phyloP scores from a whole-genome alignment of 1,284 basidiomycete genomes.

The Ceratobasidium sp. region DNA sequence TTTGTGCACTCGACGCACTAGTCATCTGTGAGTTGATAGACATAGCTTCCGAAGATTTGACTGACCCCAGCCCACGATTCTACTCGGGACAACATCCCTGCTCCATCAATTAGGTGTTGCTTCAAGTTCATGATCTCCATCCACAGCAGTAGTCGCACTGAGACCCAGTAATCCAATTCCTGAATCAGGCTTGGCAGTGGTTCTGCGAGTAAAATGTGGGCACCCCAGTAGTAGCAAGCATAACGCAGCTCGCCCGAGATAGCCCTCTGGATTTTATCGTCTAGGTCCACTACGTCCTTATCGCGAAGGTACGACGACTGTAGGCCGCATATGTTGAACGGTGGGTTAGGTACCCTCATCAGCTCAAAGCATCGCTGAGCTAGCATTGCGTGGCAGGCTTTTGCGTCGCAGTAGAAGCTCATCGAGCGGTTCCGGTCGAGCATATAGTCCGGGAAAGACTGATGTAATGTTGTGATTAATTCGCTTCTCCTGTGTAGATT shows the following conservation, averaged over 20 bases:
- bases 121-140: neutral
- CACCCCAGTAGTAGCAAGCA: neutral
- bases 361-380: neutral
- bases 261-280: neutral
- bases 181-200: neutral
- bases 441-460: conserved; percentile 18
- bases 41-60: neutral
- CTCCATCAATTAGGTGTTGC: neutral
- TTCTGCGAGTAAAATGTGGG: neutral
- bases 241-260: neutral
- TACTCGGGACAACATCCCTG: neutral
- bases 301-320: neutral
- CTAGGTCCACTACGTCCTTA: neutral
- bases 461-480: conserved; percentile 1
- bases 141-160: neutral
- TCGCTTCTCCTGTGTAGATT: neutral
- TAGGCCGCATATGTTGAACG: neutral
- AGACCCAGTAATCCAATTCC: neutral
- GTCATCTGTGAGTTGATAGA: neutral
- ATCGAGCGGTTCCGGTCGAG: neutral
- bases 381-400: neutral
- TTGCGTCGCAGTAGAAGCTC: neutral
- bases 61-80: neutral
- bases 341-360: neutral
- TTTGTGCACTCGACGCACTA: neutral